Evolutionary conservation across 495 filamentous ascomycete species (phyloP).

Genomic region (Aspergillus sclerotiicarbonarius): DNA sequence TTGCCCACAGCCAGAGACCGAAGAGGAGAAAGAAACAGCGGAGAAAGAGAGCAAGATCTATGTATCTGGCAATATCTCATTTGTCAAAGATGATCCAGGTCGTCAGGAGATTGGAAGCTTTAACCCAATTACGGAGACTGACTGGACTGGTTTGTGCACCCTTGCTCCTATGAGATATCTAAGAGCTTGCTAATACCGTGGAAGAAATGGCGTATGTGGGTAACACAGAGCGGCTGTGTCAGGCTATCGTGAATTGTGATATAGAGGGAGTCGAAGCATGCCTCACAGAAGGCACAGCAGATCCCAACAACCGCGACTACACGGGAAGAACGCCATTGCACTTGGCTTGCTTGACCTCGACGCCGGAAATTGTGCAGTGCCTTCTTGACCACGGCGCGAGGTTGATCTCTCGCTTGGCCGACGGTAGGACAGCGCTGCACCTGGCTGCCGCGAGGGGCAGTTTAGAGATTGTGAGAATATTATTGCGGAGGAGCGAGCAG

Average conservation of each 20-base stretch:
- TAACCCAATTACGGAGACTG: slow-evolving; percentile 74
- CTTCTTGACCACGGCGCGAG: slow-evolving; percentile 73
- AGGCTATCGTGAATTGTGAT: slow-evolving; percentile 72
- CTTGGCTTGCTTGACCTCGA: slow-evolving; percentile 65
- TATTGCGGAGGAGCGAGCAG: slow-evolving; percentile 64
- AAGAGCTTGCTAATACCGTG: neutral
- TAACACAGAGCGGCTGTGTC: slow-evolving; percentile 66
- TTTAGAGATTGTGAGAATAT: slow-evolving; percentile 63
- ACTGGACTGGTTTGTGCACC: slow-evolving; percentile 66
- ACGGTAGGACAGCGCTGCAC: slow-evolving; percentile 77
- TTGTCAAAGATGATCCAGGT: slow-evolving; percentile 76
- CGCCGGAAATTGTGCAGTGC: slow-evolving; percentile 63
- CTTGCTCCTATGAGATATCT: neutral
- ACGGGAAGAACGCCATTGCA: slow-evolving; percentile 81
- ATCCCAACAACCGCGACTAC: slow-evolving; percentile 67
- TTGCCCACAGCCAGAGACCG: slow-evolving; percentile 65
- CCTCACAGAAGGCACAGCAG: slow-evolving; percentile 57
- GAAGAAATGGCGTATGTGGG: slow-evolving; percentile 68
- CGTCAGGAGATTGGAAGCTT: slow-evolving; percentile 70
- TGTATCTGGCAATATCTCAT: slow-evolving; percentile 65
- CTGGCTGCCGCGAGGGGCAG: slow-evolving; percentile 68
- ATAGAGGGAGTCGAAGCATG: slow-evolving; percentile 64
- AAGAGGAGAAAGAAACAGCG: slow-evolving; percentile 66
- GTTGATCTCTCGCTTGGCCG: slow-evolving; percentile 66
- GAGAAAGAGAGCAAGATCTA: slow-evolving; percentile 71